Evolutionary conservation across 192 early-diverging fungal genomes (phyloP), one percentile per base, ranked within the genome.

Genomic region (Backusella luteola): DNA sequence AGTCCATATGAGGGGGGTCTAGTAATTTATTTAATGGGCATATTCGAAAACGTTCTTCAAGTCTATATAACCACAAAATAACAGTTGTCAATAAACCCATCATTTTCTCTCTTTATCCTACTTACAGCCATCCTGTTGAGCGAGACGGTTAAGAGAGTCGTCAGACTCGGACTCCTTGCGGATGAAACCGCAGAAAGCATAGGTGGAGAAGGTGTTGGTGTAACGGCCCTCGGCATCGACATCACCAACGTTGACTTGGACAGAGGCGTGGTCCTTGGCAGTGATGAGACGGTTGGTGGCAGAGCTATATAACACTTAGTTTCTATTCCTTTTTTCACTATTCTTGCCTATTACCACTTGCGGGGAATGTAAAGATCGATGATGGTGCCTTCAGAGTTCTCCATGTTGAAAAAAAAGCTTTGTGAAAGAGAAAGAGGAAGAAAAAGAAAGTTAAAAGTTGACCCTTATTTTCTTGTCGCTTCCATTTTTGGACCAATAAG

Each of bases 201-300:
- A 96, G 86, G 93, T 93, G 87, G 93, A 87, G 90, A 84, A 90
- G 81, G 87, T 80, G 71, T 92, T 93, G 67, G 87, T 91, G 84
- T 88, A 80, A 77, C 86, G 87, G 76, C 96, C 96, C 56, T 87
- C 88, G 73, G 90, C 94, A 80, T 98, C 92, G 74, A 98, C 96
- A 76, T 95, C 94, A 74, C 87, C 95, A 79, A 98, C 85, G 94
- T 96, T 98, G 90, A 99, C 90, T 88, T 98, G 97, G 85, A 99
- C 93, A 49, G 96, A 92, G 74, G 96, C 92, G 88, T 99, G 97
- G 89, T 99, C 97, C 93, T 98, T 97, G 87, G 97, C 93, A 80
- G 88, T 92, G 84, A 99, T 97, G 70, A 99, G 90, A 82, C 97
- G 95, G 89, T 94, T 95, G 86, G 96, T 99, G 86, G 96, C 97